Evolutionary conservation across 306 rosid genomes (phyloP), one percentile per base, ranked within the genome.

Genomic region (Cyclanthera cordifolia): DNA sequence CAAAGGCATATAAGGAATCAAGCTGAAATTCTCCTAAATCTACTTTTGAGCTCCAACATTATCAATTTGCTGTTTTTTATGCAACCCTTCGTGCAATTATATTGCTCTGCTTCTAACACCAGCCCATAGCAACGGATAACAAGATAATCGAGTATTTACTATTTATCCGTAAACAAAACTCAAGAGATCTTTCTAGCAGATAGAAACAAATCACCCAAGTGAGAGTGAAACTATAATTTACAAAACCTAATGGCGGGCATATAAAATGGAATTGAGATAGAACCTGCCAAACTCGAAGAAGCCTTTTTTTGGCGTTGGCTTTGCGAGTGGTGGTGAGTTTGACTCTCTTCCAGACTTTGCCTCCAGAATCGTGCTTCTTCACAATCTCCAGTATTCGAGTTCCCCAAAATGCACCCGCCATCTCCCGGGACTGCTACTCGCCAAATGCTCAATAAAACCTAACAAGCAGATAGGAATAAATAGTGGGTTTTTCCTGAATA

Each of bases 201-300:
- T 0, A 32, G 37, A 32, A 32, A 0, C 37, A 32, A 32, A 32
- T 32, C 37, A 6, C 3, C 3, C 4, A 32, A 1, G 4, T 1
- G 30, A 27, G 3, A 27, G 45, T 45, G 64, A 56, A 56, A 25
- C 19, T 4, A 56, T 12, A 9, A 57, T 57, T 12, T 24, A 41
- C 16, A 21, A 4, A 71, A 70, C 79, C 76, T 76, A 68, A 72
- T 1, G 51, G 68, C 17, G 37, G 23, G 52, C 23, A 20, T 27
- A 19, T n/a, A 24, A 24, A 8, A 47, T 37, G 12, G 5, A 30
- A 54, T 7, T 27, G 21, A 27, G 16, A 56, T 25, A 5, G 66
- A 20, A 84, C 97, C 95, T 93, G 98, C 98, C 98, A 93, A 58
- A 90, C 95, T 6, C 98, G 93, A 59, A 73, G 88, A 64, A 93